Evolutionary conservation across 1,284 basidiomycete genomes (phyloP), one percentile per base, ranked within the genome.

Genomic region (Kalmanozyma brasiliensis): DNA sequence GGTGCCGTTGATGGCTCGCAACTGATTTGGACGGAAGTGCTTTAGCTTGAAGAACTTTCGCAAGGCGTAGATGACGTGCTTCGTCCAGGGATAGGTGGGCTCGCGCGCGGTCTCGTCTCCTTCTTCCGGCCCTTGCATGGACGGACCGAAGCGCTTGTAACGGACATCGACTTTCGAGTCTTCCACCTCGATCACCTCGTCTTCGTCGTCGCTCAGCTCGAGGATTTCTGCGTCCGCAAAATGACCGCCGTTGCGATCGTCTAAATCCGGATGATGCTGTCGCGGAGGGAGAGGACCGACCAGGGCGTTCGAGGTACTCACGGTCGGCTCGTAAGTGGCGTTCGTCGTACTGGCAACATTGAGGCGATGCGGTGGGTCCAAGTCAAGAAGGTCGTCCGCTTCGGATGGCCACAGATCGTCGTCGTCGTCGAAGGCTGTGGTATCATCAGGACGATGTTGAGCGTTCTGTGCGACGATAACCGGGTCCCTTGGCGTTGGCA

Each of bases 1-100:
- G 0, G 91, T 89, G 3, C 89, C 90, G 46, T 89, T 87, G 74
- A 98, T 92, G 0, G 92, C 93, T 76, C 92, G 90, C 34, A 92
- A 86, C 82, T 98, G 96, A 80, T 97, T 92, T 5, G 83, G 84
- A 14, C 94, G 88, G 82, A 98, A 98, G 0, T 79, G 77, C 0
- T 85, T 77, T 3, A 98, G 84, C 8, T 85, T 84, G 83, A 98
- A 98, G 1, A 88, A 86, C 2, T 84, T 80, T 34, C 85, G 86
- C 19, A 97, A 85, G 11, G 88, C 87, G 13, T 85, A 84, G 63
- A 86, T 84, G 36, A 93, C 86, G 75, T 93, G 90, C 30, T 78
- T 78, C 2, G 82, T 84, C 86, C 87, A 87, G 0, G 84, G 82
- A 62, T 85, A 78, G 34, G 71, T 67, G 1, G 47, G 53, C 51